Base-by-base conservation (phyloP, 2,329 filamentous ascomycete species). In the Beauveria sp. region DNA sequence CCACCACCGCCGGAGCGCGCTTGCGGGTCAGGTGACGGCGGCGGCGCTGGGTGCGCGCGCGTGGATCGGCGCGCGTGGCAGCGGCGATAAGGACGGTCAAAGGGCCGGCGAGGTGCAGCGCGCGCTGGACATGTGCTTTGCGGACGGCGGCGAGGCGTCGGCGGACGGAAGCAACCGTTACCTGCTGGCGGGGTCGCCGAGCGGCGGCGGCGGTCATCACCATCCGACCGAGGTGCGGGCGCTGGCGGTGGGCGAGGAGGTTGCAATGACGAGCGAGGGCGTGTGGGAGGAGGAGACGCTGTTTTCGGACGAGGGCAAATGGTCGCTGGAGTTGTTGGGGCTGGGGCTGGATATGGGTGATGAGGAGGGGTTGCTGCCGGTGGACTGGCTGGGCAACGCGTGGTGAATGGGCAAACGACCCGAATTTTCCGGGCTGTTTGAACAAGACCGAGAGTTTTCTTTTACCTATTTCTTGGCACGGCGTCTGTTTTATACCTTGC, bases 21-120 rank as follows among this genome's bases (percentile, higher is more conserved):
- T 84, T 0, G 78, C 80, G 12, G 86, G 86, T 0, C 69, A 80
- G 28, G 79, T 84, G 61, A 82, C 85, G 28, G 84, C 84, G 2
- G 71, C 75, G 43, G 77, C 76, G 22, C 70, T 86, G 1, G 77
- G 78, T 14, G 83, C 83, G 4, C 76, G 76, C 61, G 75, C 77
- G 1, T 89, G 86, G 86, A 77, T 89, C 22, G 79, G 80, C 60
- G 80, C 84, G 0, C 84, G 86, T 64, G 84, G 87, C 66, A 83
- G 80, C 5, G 79, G 82, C 30, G 87, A 8, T 26, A 86, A 1
- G 2, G 34, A 37, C 34, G 34, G 34, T 2, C 2, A 37, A 37
- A 37, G 34, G 14, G 34, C 34, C 34, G 5, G 12, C 40, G 79
- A 84, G 55, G 76, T 83, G 1, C 73, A 76, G 56, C 68, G 68